phyloP scores from a whole-genome alignment of 2,329 filamentous ascomycete genomes.

The Chrysosphaeria jannelii region DNA sequence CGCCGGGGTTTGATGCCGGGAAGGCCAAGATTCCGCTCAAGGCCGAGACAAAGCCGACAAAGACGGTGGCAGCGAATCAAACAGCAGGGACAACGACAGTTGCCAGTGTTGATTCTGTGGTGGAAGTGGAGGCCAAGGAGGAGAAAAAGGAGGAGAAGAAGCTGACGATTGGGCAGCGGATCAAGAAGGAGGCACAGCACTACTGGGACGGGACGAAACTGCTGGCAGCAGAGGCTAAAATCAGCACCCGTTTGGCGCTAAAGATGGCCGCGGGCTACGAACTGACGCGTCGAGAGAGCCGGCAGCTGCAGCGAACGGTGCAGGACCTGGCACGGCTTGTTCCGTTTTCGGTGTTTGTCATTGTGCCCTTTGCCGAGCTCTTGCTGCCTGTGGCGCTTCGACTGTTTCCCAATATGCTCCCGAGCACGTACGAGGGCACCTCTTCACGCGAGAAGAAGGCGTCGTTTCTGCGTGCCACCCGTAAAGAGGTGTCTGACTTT shows the following conservation, averaged over 20 bases:
- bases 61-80: neutral
- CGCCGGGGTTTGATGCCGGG: constrained; percentile 74
- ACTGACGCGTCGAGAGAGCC: constrained; percentile 71
- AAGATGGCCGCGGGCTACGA: constrained; percentile 98
- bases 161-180: constrained; percentile 63
- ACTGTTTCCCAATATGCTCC: constrained; percentile 88
- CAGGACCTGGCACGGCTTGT: constrained; percentile 79
- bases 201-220: constrained; percentile 99
- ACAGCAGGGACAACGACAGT: constrained; percentile 1
- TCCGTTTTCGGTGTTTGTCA: constrained; percentile 88
- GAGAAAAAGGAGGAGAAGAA: constrained; percentile 49
- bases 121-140: constrained; percentile 23
- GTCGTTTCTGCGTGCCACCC: constrained; percentile 46
- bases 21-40: constrained; percentile 71
- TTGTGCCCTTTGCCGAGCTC: constrained; percentile 85
- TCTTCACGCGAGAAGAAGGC: constrained; percentile 78
- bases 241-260: constrained; percentile 67
- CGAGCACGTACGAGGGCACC: constrained; percentile 86
- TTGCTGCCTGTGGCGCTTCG: constrained; percentile 74
- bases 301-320: constrained; percentile 76
- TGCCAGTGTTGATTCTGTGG: constrained; percentile 7
- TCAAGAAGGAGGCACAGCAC: constrained; percentile 79
- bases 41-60: neutral
- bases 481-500: constrained; percentile 83
- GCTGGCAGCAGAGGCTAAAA: constrained; percentile 68